phyloP scores from a whole-genome alignment of 2,329 filamentous ascomycete species.

The Fusarium caatingaense region DNA sequence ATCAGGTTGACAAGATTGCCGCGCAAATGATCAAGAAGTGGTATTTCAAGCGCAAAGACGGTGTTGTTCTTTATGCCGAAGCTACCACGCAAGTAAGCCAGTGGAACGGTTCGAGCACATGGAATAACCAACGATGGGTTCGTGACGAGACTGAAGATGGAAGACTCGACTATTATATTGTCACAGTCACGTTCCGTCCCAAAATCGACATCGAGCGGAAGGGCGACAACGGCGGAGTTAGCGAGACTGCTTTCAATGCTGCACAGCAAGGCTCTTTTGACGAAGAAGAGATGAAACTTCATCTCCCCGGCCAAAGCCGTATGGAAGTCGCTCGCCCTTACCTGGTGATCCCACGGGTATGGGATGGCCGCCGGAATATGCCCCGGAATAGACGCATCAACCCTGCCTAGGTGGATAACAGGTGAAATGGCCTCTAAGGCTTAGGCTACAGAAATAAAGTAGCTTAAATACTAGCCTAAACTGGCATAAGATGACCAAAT shows the following conservation, averaged over 20 bases:
- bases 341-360: neutral
- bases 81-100: constrained; percentile 45
- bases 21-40: constrained; percentile 36
- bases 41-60: constrained; percentile 49
- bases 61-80: constrained; percentile 47
- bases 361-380: neutral
- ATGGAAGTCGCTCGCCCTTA: neutral
- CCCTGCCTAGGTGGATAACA: too few species aligned
- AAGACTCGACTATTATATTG: constrained; percentile 58
- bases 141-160: constrained; percentile 56
- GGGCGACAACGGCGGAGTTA: constrained; percentile 35
- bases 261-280: neutral
- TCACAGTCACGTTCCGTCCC: constrained; percentile 52
- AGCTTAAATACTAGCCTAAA: too few species aligned
- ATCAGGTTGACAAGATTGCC: constrained; percentile 59
- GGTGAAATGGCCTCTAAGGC: too few species aligned
- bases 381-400: neutral
- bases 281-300: neutral
- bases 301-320: neutral
- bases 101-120: constrained; percentile 60
- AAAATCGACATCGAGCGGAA: constrained; percentile 33
- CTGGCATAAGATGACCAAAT: too few species aligned
- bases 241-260: constrained; percentile 3
- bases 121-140: constrained; percentile 53
- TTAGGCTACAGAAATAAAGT: too few species aligned